Percentiles rank a stretch among this genome's conserved stretches.
Evolutionary conservation across 2,329 filamentous ascomycete species (phyloP).

Genomic region (Cladosporium sp.): DNA sequence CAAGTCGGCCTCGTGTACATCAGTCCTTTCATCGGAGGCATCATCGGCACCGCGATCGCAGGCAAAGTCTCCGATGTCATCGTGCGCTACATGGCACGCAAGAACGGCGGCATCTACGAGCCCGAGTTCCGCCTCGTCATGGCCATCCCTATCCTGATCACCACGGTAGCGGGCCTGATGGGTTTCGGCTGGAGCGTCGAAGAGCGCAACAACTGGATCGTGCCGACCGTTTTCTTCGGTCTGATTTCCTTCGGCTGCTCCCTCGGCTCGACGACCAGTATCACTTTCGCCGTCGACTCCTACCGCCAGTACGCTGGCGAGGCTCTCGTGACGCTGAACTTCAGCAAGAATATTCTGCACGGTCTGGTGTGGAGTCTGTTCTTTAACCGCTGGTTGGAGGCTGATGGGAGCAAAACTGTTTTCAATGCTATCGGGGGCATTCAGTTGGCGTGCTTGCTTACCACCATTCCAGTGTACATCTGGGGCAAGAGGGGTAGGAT

Average conservation of each 20-base stretch:
- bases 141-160: constrained; percentile 70
- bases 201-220: constrained; percentile 72
- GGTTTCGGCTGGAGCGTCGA: constrained; percentile 92
- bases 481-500: constrained; percentile 85
- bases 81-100: constrained; percentile 71
- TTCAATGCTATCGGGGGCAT: constrained; percentile 82
- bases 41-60: constrained; percentile 86
- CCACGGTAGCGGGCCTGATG: constrained; percentile 80
- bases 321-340: constrained; percentile 88
- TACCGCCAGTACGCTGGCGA: constrained; percentile 92
- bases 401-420: constrained; percentile 67
- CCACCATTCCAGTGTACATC: constrained; percentile 86
- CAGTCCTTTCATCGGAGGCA: constrained; percentile 79
- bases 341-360: constrained; percentile 89
- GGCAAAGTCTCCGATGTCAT: constrained; percentile 82
- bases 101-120: constrained; percentile 91
- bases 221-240: constrained; percentile 90
- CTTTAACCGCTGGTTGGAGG: constrained; percentile 74
- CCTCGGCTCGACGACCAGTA: constrained; percentile 80
- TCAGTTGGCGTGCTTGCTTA: constrained; percentile 67
- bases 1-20: constrained; percentile 83
- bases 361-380: constrained; percentile 85
- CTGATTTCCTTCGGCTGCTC: constrained; percentile 88
- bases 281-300: constrained; percentile 90
- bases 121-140: constrained; percentile 89